Conservation (phyloP, 768 basidiomycete species). For the Fomitopsis pulvina region DNA sequence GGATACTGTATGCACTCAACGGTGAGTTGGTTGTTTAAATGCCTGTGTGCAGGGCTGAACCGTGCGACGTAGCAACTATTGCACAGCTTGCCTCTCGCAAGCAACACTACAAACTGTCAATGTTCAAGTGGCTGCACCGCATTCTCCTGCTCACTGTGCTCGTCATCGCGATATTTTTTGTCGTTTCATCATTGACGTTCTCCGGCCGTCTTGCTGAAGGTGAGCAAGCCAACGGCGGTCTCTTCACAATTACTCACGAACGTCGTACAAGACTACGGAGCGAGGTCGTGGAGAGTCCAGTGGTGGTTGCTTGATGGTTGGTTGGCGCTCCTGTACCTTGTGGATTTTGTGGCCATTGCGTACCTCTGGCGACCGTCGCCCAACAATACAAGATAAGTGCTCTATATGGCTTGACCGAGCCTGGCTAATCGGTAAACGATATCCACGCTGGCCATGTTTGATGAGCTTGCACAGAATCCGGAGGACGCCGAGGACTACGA, state of each 20-base stretch:
- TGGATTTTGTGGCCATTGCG: constrained; percentile 72
- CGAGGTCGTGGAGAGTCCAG: constrained; percentile 80
- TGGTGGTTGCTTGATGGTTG: constrained; percentile 99
- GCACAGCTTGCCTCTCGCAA: constrained; percentile 79
- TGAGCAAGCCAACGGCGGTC: no score
- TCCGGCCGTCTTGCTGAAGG: constrained; percentile 90
- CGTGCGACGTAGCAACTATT: constrained; percentile 91
- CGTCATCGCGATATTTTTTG: constrained; percentile 84
- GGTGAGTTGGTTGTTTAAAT: constrained; percentile 34
- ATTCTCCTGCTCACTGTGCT: constrained; percentile 80
- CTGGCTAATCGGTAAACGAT: constrained; percentile 18
- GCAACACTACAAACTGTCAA: constrained; percentile 76
- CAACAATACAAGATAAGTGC: constrained; percentile 77
- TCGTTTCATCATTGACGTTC: constrained; percentile 87
- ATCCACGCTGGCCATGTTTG: constrained; percentile 85
- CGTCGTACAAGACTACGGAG: constrained; percentile 87
- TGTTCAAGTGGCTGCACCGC: constrained; percentile 84
- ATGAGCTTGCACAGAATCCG: constrained; percentile 93
- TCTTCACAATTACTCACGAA: constrained; percentile 76
- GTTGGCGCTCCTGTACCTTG: constrained; percentile 82
- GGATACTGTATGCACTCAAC: constrained; percentile 91
- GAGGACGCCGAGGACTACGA: constrained; percentile 93
- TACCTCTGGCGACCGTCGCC: constrained; percentile 93
- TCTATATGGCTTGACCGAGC: neutral
- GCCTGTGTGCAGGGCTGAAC: no score